These are phyloP conservation scores for Boechera stricta DNA, from an alignment of 345 rosid species.

Conservation along the genomic window DNA sequence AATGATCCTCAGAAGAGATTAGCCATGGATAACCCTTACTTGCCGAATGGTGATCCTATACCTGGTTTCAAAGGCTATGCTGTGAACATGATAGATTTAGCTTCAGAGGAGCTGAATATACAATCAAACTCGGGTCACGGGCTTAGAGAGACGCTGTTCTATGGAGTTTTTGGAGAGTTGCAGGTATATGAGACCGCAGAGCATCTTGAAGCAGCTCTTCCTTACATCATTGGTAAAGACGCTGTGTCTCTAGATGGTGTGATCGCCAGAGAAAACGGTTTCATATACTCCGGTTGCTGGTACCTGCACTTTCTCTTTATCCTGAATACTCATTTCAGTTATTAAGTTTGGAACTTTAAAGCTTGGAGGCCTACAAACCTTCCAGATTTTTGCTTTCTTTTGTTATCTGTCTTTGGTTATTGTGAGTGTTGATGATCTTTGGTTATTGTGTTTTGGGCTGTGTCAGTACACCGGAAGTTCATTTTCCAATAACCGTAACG, in stretches of 20 bases:
- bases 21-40: conserved; percentile 49
- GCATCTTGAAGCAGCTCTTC: conserved; percentile 52
- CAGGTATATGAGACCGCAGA: conserved; percentile 63
- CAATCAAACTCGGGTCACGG: conserved; percentile 46
- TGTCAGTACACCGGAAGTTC: conserved; percentile 33
- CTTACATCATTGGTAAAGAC: conserved; percentile 48
- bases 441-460: conserved; percentile 9
- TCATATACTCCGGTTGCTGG: conserved; percentile 51
- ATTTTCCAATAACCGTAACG: conserved; percentile 34
- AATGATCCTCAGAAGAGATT: conserved; percentile 53
- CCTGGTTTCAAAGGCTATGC: conserved; percentile 70
- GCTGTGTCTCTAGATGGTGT: conserved; percentile 69
- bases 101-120: conserved; percentile 23
- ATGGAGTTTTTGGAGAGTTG: conserved; percentile 56
- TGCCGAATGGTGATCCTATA: conserved; percentile 49
- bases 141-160: conserved; percentile 68
- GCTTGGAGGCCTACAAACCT: background rate
- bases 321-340: background rate
- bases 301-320: background rate
- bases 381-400: background rate
- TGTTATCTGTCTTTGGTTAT: conserved; percentile 7
- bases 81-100: conserved; percentile 62
- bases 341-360: background rate
- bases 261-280: conserved; percentile 52
- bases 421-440: conserved; percentile 15